These are phyloP conservation scores for Wickerhamiella brachini DNA, from an alignment of 805 yeast species.

Conservation along the genomic window DNA sequence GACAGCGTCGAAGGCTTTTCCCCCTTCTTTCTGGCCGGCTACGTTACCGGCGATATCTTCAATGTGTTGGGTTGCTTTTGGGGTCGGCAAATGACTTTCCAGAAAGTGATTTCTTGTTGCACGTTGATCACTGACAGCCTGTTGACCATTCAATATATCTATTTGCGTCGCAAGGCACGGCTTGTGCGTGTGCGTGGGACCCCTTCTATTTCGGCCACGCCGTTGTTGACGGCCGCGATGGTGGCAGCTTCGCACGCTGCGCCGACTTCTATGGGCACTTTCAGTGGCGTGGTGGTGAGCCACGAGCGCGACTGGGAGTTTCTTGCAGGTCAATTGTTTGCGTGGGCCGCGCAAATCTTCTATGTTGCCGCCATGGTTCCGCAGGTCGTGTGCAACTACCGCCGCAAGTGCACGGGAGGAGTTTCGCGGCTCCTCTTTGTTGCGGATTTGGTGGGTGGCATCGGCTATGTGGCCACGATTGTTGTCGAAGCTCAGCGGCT, in stretches of 20 bases:
- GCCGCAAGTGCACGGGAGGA: constrained; percentile 30
- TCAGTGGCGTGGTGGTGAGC: not conserved
- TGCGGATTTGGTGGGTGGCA: constrained; percentile 19
- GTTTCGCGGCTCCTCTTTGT: constrained; percentile 20
- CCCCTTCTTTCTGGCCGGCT: constrained; percentile 18
- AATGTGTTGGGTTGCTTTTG: constrained; percentile 22
- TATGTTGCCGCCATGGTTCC: constrained; percentile 26
- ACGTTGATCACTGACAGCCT: constrained; percentile 17
- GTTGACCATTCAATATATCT: constrained; percentile 17
- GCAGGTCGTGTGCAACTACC: constrained; percentile 28
- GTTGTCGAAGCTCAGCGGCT: constrained; percentile 17
- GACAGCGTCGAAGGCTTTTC: constrained; percentile 22
- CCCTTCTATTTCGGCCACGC: not conserved
- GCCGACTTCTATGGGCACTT: not conserved
- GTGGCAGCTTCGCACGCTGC: not conserved
- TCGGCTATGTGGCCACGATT: constrained; percentile 20
- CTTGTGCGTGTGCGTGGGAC: not conserved
- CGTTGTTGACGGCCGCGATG: not conserved
- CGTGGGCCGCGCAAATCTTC: constrained; percentile 18
- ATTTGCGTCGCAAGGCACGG: constrained; percentile 14
- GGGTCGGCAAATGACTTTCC: constrained; percentile 22
- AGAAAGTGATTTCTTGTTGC: constrained; percentile 17
- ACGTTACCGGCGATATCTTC: constrained; percentile 22
- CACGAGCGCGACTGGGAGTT: constrained; percentile 10
- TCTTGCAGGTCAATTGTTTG: constrained; percentile 15